Evolutionary conservation across 1,284 basidiomycete genomes (phyloP).

Genomic region (Pseudozyma thailandica): DNA sequence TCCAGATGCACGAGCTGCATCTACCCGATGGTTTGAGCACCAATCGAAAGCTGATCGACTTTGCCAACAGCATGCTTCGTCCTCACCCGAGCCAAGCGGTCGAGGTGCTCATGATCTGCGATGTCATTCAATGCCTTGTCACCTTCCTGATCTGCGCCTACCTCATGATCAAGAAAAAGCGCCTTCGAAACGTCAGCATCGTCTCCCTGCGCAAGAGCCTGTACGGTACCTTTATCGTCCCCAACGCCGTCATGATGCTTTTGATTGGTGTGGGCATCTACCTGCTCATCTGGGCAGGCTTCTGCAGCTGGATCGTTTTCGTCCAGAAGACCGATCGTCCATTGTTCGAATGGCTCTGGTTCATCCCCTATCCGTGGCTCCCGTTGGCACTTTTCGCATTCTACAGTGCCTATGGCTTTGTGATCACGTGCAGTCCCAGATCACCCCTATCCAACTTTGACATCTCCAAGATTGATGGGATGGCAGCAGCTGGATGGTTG

Average conservation of each 20-base stretch:
- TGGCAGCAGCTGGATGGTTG: slow-evolving; percentile 14
- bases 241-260: slow-evolving; percentile 14
- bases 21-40: slow-evolving; percentile 13
- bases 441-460: slow-evolving; percentile 17
- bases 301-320: slow-evolving; percentile 13
- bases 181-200: slow-evolving; percentile 4
- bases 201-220: slow-evolving; percentile 7
- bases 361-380: slow-evolving; percentile 19
- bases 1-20: not conserved
- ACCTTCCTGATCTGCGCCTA: slow-evolving; percentile 3
- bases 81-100: slow-evolving; percentile 9
- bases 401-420: slow-evolving; percentile 21
- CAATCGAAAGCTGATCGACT: slow-evolving; percentile 4
- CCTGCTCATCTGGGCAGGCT: not conserved
- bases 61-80: slow-evolving; percentile 1
- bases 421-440: slow-evolving; percentile 28
- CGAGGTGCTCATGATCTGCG: slow-evolving; percentile 22
- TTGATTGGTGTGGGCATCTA: slow-evolving; percentile 1
- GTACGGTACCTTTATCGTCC: slow-evolving; percentile 18
- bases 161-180: slow-evolving; percentile 18
- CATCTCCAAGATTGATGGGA: too few species aligned
- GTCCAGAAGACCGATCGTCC: not conserved
- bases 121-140: slow-evolving; percentile 18
- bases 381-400: slow-evolving; percentile 5
- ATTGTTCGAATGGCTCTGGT: slow-evolving; percentile 16